These are phyloP conservation scores for Xylariaceae sp. DNA, from an alignment of 2,329 filamentous ascomycete species.

Conservation along the genomic window DNA sequence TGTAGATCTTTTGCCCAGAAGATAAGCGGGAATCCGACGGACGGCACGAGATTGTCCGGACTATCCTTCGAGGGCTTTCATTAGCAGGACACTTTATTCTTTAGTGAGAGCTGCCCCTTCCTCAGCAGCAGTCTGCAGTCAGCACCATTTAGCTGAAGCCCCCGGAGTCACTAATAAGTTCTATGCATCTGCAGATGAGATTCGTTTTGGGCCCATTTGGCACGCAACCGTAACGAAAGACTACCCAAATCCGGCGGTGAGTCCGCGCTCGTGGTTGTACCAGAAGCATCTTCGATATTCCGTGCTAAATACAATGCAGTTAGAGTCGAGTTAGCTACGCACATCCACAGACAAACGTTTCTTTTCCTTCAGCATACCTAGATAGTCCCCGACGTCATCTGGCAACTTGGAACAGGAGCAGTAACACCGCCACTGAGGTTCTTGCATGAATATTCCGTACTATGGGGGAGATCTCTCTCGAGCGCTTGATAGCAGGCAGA, in stretches of 20 bases:
- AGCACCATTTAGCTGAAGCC: neutral
- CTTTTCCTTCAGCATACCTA: neutral
- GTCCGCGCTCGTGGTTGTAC: neutral
- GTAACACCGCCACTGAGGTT: no score
- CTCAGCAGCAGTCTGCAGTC: neutral
- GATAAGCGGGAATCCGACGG: neutral
- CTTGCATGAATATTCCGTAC: neutral
- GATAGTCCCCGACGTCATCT: neutral
- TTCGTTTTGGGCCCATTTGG: neutral
- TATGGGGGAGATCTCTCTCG: neutral
- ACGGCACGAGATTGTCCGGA: neutral
- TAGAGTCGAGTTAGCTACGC: neutral
- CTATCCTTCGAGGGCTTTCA: neutral
- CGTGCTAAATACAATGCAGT: neutral
- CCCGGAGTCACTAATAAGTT: neutral
- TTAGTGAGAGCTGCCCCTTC: neutral
- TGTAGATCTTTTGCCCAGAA: constrained; percentile 3
- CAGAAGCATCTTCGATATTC: neutral
- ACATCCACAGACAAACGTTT: neutral
- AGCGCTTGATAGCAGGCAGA: neutral
- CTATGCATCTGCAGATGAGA: neutral
- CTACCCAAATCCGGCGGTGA: neutral
- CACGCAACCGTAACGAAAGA: neutral
- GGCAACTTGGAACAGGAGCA: neutral
- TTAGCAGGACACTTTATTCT: neutral